Conservation (phyloP, 140 eudicot genomes). For the Cichorium intybus region DNA sequence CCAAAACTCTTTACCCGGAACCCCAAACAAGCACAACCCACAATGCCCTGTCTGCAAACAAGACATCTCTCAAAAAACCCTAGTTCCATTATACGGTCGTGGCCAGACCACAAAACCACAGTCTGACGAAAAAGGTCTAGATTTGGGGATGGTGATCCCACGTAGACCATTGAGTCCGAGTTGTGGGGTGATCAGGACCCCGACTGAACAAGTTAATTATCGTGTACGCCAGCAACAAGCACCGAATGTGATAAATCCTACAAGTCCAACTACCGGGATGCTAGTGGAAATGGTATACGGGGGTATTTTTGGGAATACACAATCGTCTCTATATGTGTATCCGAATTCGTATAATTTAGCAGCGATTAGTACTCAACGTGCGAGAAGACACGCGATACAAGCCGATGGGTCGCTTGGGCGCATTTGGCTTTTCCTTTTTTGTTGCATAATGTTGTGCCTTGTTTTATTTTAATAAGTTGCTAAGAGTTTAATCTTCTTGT, state of each 20-base stretch:
- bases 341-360: constrained; percentile 35
- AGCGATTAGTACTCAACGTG: constrained; percentile 42
- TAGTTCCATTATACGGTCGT: constrained; percentile 77
- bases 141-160: constrained; percentile 44
- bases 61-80: constrained; percentile 49
- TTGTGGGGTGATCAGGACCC: constrained; percentile 11
- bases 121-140: constrained; percentile 8
- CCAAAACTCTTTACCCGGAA: constrained; percentile 28
- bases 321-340: constrained; percentile 36
- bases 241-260: constrained; percentile 27
- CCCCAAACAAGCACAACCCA: constrained; percentile 5
- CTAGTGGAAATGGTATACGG: constrained; percentile 67
- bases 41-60: constrained; percentile 88
- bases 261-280: constrained; percentile 54
- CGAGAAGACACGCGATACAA: constrained; percentile 56
- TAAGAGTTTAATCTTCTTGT: not conserved
- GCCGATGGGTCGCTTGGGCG: constrained; percentile 64
- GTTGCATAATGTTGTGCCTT: constrained; percentile 60
- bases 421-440: constrained; percentile 53
- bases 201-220: constrained; percentile 26
- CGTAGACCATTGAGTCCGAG: constrained; percentile 61
- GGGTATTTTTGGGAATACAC: constrained; percentile 54
- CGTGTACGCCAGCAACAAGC: constrained; percentile 28
- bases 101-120: constrained; percentile 39
- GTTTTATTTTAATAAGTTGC: constrained; percentile 42